phyloP scores from a whole-genome alignment of 345 rosid species.

The Euphorbia pulcherrima region DNA sequence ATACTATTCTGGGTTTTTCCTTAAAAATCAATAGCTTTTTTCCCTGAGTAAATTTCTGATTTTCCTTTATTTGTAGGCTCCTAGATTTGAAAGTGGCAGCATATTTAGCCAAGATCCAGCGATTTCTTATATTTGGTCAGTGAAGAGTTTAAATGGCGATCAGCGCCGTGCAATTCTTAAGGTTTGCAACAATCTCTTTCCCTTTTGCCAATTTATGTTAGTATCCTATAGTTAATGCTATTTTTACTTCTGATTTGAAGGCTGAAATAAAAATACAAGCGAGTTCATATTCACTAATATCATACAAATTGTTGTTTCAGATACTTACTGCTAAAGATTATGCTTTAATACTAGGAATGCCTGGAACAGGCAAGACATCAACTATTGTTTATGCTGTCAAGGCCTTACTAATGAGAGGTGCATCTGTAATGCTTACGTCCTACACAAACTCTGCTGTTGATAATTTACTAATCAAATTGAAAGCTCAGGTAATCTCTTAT shows the following conservation, averaged over 20 bases:
- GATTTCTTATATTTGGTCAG: conserved; percentile 87
- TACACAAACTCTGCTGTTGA: conserved; percentile 99
- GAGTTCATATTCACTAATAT: conserved; percentile 2
- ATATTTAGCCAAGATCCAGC: conserved; percentile 96
- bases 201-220: background rate
- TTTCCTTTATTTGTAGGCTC: conserved; percentile 51
- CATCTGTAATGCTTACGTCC: conserved; percentile 91
- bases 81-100: conserved; percentile 89
- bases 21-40: background rate
- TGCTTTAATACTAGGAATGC: conserved; percentile 94
- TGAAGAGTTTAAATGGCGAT: conserved; percentile 77
- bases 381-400: conserved; percentile 96
- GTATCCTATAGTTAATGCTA: background rate
- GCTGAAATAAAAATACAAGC: background rate
- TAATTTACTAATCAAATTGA: conserved; percentile 89
- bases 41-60: background rate
- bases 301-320: conserved; percentile 44
- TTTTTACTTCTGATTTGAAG: background rate
- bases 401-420: conserved; percentile 89
- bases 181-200: conserved; percentile 42
- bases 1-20: conserved; percentile 1
- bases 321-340: conserved; percentile 92
- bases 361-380: conserved; percentile 98
- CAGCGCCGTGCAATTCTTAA: conserved; percentile 95
- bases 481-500: conserved; percentile 72